A percentile compares a stretch with the other conserved stretches of the same genome.
These are phyloP conservation scores for Ogataea methylovora DNA, from an alignment of 805 yeast species.

Conservation along the genomic window DNA sequence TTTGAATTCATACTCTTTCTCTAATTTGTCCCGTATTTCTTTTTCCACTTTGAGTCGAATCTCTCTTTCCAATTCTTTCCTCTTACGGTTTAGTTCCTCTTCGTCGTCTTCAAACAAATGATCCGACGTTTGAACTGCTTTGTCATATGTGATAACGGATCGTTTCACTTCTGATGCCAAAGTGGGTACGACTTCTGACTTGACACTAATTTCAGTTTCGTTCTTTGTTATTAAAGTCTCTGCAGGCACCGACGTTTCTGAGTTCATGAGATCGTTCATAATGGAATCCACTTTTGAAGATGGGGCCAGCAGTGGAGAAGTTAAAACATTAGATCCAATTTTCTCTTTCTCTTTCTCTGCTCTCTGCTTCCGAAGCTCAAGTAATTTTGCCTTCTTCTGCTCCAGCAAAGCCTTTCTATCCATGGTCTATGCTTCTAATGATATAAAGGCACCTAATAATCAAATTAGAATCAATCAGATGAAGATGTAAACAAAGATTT, in stretches of 20 bases:
- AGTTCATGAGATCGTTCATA: background rate
- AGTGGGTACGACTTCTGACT: too few relatives aligned
- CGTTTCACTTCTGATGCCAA: too few relatives aligned
- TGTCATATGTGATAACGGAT: conserved; percentile 9
- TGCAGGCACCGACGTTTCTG: too few relatives aligned
- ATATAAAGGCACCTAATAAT: too few relatives aligned
- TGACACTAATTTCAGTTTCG: too few relatives aligned
- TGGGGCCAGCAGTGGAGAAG: too few relatives aligned
- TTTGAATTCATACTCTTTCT: conserved; percentile 5
- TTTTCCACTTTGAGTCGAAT: conserved; percentile 7
- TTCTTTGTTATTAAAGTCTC: too few relatives aligned
- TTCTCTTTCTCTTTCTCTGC: conserved; percentile 21
- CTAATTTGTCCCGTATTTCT: conserved; percentile 7
- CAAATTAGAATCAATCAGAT: too few relatives aligned
- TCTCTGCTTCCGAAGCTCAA: conserved; percentile 43
- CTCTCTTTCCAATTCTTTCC: conserved; percentile 4
- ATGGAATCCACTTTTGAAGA: too few relatives aligned
- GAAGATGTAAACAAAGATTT: too few relatives aligned
- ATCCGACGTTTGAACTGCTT: conserved; percentile 12
- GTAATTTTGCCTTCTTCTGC: conserved; percentile 42
- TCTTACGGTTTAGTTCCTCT: conserved; percentile 4
- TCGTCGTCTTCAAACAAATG: conserved; percentile 5
- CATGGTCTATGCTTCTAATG: too few relatives aligned
- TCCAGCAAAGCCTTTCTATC: conserved; percentile 30
- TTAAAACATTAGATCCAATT: too few relatives aligned